phyloP scores from a whole-genome alignment of 306 rosid genomes.

The Acacia crassicarpa region DNA sequence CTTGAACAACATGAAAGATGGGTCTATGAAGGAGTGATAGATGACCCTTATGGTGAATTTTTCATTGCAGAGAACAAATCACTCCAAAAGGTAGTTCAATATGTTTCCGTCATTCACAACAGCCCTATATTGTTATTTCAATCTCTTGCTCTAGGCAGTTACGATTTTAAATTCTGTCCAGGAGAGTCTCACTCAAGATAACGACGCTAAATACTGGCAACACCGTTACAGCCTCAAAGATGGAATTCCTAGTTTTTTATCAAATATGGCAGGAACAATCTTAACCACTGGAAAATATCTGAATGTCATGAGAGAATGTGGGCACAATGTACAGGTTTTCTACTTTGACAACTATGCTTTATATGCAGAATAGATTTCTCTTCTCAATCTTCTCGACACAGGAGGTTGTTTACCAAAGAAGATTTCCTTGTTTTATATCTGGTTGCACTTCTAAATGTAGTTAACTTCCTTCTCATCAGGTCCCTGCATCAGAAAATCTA shows the following conservation, averaged over 20 bases:
- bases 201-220: conserved; percentile 90
- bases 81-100: conserved; percentile 69
- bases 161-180: conserved; percentile 39
- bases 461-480: conserved; percentile 50
- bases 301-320: conserved; percentile 98
- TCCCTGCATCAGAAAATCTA: conserved; percentile 83
- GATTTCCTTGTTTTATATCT: background rate
- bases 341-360: conserved; percentile 25
- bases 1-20: conserved; percentile 59
- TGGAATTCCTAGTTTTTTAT: conserved; percentile 94
- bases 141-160: conserved; percentile 32
- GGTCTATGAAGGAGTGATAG: conserved; percentile 97
- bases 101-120: conserved; percentile 26
- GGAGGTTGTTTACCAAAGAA: conserved; percentile 16
- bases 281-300: conserved; percentile 97
- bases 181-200: conserved; percentile 96
- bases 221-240: conserved; percentile 96
- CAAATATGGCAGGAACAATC: conserved; percentile 78
- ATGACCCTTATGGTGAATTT: conserved; percentile 96
- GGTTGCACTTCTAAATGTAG: conserved; percentile 18
- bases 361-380: conserved; percentile 16
- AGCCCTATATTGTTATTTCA: conserved; percentile 20
- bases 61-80: conserved; percentile 92
- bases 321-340: conserved; percentile 93
- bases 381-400: background rate